phyloP scores from a whole-genome alignment of 176 grass and related monocot species.

The Rhipidocladum racemiflorum region DNA sequence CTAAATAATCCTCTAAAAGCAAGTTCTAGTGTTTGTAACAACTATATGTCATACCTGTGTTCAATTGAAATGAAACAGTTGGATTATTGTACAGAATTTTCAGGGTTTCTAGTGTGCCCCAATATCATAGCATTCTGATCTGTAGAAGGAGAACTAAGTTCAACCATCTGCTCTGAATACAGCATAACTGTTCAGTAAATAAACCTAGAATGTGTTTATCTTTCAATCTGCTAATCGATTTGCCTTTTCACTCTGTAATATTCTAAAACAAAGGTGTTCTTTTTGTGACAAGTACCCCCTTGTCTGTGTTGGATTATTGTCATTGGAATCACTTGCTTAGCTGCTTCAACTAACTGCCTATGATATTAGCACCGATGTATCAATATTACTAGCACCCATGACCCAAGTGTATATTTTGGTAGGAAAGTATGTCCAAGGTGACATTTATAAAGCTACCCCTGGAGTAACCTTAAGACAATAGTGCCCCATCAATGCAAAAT shows the following conservation, averaged over 20 bases:
- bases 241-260: not conserved
- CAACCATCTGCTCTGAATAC: not conserved
- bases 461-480: constrained; percentile 8
- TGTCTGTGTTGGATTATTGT: not conserved
- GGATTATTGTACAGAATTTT: not conserved
- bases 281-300: not conserved
- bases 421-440: not conserved
- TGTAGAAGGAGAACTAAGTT: not conserved
- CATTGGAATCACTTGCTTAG: not conserved
- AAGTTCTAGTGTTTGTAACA: not conserved
- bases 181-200: not conserved
- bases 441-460: not conserved
- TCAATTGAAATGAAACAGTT: not conserved
- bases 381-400: not conserved
- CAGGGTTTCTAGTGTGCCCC: not conserved
- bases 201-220: not conserved
- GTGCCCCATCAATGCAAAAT: not conserved
- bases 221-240: not conserved
- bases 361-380: not conserved
- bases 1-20: not conserved
- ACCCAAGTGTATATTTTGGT: not conserved
- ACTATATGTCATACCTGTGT: not conserved
- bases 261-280: not conserved
- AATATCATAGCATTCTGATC: not conserved
- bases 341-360: not conserved